Evolutionary conservation across 345 rosid genomes (phyloP).

Genomic region (Noccaea caerulescens): DNA sequence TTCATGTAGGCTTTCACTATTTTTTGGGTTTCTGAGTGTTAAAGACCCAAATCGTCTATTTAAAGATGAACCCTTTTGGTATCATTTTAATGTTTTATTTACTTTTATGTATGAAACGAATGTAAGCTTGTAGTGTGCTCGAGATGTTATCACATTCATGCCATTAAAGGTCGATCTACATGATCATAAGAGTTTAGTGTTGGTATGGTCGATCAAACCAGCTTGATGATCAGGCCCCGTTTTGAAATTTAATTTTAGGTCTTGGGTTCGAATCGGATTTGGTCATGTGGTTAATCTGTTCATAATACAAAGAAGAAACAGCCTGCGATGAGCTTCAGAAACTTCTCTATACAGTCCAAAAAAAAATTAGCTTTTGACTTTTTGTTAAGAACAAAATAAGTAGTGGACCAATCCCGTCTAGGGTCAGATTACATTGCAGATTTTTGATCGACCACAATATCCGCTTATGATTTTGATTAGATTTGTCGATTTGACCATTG

Average conservation of each 20-base stretch:
- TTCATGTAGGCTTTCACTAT: not conserved
- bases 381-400: not conserved
- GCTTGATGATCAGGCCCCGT: not conserved
- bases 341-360: no score
- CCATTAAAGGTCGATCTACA: not conserved
- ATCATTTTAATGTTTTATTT: constrained; percentile 5
- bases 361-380: not conserved
- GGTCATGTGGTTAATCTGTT: not conserved
- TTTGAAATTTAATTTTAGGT: not conserved
- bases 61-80: constrained; percentile 15
- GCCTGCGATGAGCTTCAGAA: no score
- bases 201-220: not conserved
- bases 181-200: not conserved
- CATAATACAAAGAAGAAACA: not conserved
- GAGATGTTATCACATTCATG: not conserved
- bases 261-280: not conserved
- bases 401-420: constrained; percentile 8
- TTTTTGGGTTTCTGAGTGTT: constrained; percentile 13
- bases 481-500: constrained; percentile 22
- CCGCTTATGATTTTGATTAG: constrained; percentile 7
- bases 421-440: not conserved
- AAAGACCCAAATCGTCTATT: constrained; percentile 15
- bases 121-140: not conserved
- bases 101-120: not conserved
- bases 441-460: not conserved